Conservation (phyloP, 352 stramenopile species). For the Phytophthora aleatoria region DNA sequence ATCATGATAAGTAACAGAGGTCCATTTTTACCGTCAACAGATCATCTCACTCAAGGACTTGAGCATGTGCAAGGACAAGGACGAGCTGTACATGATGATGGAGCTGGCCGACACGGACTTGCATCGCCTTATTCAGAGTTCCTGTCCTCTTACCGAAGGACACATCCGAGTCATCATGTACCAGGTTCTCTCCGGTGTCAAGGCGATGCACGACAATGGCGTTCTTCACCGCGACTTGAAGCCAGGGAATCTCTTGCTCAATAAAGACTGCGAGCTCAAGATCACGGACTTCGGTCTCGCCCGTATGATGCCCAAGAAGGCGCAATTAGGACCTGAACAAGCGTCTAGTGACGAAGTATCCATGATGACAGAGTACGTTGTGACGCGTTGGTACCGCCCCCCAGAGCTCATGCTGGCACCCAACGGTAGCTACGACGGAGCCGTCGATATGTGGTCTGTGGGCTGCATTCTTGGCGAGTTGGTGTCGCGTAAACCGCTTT, state of each 20-base stretch:
- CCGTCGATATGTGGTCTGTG: slow-evolving; percentile 88
- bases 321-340: slow-evolving; percentile 19
- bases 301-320: slow-evolving; percentile 76
- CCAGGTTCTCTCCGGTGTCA: slow-evolving; percentile 83
- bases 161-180: slow-evolving; percentile 90
- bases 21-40: slow-evolving; percentile 30
- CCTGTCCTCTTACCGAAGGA: slow-evolving; percentile 76
- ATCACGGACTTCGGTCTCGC: slow-evolving; percentile 96
- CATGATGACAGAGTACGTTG: slow-evolving; percentile 90
- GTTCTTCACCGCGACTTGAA: slow-evolving; percentile 95
- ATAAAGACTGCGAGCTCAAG: slow-evolving; percentile 92
- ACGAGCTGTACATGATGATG: slow-evolving; percentile 97
- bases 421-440: slow-evolving; percentile 89
- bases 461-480: slow-evolving; percentile 95
- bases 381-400: slow-evolving; percentile 92
- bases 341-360: slow-evolving; percentile 39
- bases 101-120: slow-evolving; percentile 95
- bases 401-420: slow-evolving; percentile 93
- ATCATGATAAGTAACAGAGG: neutral
- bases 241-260: slow-evolving; percentile 93
- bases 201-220: slow-evolving; percentile 93
- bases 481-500: slow-evolving; percentile 76
- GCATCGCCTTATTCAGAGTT: slow-evolving; percentile 90
- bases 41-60: slow-evolving; percentile 91
- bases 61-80: slow-evolving; percentile 90